A percentile compares a stretch with the other conserved stretches of the same genome.
These are phyloP conservation scores for Sporothrix dimorphospora DNA, from an alignment of 2,329 filamentous ascomycete genomes.

Conservation along the genomic window DNA sequence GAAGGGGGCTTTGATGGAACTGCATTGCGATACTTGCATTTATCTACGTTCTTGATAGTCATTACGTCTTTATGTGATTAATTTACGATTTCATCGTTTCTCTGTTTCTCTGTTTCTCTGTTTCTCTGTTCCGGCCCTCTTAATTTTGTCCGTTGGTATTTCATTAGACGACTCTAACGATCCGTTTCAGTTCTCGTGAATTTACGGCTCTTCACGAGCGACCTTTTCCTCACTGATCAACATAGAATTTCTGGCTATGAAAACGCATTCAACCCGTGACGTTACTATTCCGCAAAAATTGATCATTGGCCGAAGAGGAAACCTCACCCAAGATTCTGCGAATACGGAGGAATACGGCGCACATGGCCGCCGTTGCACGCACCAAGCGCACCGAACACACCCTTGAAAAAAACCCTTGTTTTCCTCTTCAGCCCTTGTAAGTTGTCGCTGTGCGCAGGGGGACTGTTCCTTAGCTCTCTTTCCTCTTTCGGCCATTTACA, in stretches of 20 bases:
- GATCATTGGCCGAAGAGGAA: background rate
- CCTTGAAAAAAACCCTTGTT: background rate
- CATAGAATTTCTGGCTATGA: background rate
- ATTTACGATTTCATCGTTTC: background rate
- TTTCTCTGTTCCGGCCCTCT: too few relatives aligned
- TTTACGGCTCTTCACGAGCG: too few relatives aligned
- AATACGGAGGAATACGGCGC: background rate
- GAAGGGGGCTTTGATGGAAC: background rate
- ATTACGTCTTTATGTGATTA: background rate
- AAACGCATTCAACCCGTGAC: background rate
- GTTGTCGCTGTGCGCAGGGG: background rate
- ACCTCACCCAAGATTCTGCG: background rate
- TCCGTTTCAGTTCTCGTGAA: too few relatives aligned
- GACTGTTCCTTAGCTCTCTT: conserved; percentile 2
- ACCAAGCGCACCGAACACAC: too few relatives aligned
- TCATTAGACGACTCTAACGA: too few relatives aligned
- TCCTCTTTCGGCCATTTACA: conserved; percentile 24
- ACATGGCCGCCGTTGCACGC: background rate
- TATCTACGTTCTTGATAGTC: background rate
- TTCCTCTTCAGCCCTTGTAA: background rate
- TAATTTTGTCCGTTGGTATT: too few relatives aligned
- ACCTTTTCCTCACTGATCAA: too few relatives aligned
- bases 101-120: background rate
- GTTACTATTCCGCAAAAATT: background rate
- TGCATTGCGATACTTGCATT: conserved; percentile 19